Evolutionary conservation across 345 rosid species (phyloP), one percentile per base, ranked within the genome.

Genomic region (Heritiera littoralis): DNA sequence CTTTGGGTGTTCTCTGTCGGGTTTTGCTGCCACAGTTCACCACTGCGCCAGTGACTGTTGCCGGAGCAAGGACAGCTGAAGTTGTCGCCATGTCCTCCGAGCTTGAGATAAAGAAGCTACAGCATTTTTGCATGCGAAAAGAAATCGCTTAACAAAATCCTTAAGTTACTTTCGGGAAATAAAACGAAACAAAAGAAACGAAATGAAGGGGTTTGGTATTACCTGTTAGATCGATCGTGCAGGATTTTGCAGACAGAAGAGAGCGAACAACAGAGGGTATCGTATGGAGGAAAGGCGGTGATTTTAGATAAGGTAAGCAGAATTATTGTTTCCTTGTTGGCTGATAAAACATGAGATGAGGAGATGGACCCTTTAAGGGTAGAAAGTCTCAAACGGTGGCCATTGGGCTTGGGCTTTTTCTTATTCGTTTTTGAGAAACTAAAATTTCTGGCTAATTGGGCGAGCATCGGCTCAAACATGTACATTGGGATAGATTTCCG

Each of bases 51-150:
- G 80, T 78, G 7, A 85, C 52, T 64, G 84, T 83, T 23, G 82
- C 74, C 2, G 83, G 72, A 23, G 79, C 40, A 28, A 74, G 49
- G 18, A 77, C 70, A 67, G 79, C 80, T 75, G 89, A 76, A 70
- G 87, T 76, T 67, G 87, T 67, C 45, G 87, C 87, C 89, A 86
- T 85, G 43, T 51, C 74, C 49, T 40, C 65, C 9, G 13, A 43
- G 30, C 13, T 48, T 46, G 55, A 4, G 38, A 43, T 75, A 18
- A 9, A n/a, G 48, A 51, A 17, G 7, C 32, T 14, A 56, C n/a
- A 56, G 28, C 60, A 7, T 6, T 18, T 56, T 18, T 23, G 60
- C 28, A 56, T 56, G 10, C 60, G 3, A 56, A 17, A 56, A 18
- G 60, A 18, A 56, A 6, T 60, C 14, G 15, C 35, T 23, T 23